Base-by-base conservation (phyloP, 2,329 filamentous ascomycete genomes). In the Colletotrichum graminicola region DNA sequence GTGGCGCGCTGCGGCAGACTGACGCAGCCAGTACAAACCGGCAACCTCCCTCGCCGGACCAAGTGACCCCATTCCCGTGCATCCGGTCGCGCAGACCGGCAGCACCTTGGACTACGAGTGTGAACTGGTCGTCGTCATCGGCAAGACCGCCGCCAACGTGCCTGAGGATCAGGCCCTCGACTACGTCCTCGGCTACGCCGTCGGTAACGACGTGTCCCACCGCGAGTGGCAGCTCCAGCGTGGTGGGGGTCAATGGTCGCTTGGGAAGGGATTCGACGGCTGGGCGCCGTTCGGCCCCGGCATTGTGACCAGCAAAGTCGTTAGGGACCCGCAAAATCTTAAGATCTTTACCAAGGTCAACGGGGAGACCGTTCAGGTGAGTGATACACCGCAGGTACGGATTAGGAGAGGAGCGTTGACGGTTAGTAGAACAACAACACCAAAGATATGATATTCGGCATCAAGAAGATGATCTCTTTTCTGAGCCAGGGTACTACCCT, bases 171-270 rank as follows among this genome's bases (percentile, higher is more conserved):
- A 88, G 29, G 93, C 93, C 0, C 82, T 94, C n/a, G 83, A 91
- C 63, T 91, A 93, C 76, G 91, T 95, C 3, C 84, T 94, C 2
- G 93, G 93, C 6, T 95, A 94, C 78, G 86, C 90, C 2, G 87
- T 93, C 43, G 92, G 92, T 65, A 93, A 95, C 80, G 93, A 95
- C 78, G 88, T 95, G n/a, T 93, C 91, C 14, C 92, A 94, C 81
- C 89, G 93, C 51, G 91, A 93, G 74, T 94, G 92, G 91, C 92
- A 94, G 80, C 80, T 93, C 72, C 87, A 90, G 79, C 86, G 85
- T 51, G 91, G 91, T 21, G 90, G 90, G 21, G 87, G 90, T 1
- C 92, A 94, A 80, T 93, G 91, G 91, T 87, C 86, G 0, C 82
- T 93, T 18, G 92, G 91, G 47, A 94, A 94, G 79, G 90, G 91